Conservation (phyloP, 331 rosid species). For the Malus hybrid region DNA sequence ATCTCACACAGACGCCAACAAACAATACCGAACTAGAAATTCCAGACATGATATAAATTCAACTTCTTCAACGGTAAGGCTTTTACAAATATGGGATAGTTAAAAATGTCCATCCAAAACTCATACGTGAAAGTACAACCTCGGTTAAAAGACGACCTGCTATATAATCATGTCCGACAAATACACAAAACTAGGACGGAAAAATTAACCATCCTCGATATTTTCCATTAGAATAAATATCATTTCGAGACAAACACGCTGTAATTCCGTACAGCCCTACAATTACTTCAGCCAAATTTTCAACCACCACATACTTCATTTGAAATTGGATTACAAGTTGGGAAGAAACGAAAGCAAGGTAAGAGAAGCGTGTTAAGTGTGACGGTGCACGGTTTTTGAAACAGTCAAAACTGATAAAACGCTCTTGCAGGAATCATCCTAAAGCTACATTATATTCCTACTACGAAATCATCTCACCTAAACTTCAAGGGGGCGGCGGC, state of each 20-base stretch:
- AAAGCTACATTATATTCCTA: not conserved
- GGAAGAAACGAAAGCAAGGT: not conserved
- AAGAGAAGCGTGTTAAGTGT: not conserved
- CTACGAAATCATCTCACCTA: constrained; percentile 23
- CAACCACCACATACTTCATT: not conserved
- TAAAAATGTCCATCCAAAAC: too few species aligned
- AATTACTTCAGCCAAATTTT: not conserved
- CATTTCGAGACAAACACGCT: too few species aligned
- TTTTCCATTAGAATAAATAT: too few species aligned
- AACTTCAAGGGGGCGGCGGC: constrained; percentile 20
- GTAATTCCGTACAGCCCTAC: not conserved
- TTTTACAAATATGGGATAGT: too few species aligned
- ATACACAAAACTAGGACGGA: too few species aligned
- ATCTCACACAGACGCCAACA: not conserved
- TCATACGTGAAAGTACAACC: too few species aligned
- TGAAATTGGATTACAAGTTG: not conserved
- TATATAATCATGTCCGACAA: too few species aligned
- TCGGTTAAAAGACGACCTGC: too few species aligned
- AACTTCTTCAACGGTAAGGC: too few species aligned
- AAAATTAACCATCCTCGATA: too few species aligned
- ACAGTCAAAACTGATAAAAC: constrained; percentile 4
- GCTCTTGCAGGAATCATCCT: constrained; percentile 6
- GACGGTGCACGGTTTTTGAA: not conserved
- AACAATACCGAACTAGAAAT: too few species aligned
- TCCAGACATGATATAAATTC: too few species aligned